phyloP scores from a whole-genome alignment of 2,329 filamentous ascomycete species.

The Anthostomella pinea region DNA sequence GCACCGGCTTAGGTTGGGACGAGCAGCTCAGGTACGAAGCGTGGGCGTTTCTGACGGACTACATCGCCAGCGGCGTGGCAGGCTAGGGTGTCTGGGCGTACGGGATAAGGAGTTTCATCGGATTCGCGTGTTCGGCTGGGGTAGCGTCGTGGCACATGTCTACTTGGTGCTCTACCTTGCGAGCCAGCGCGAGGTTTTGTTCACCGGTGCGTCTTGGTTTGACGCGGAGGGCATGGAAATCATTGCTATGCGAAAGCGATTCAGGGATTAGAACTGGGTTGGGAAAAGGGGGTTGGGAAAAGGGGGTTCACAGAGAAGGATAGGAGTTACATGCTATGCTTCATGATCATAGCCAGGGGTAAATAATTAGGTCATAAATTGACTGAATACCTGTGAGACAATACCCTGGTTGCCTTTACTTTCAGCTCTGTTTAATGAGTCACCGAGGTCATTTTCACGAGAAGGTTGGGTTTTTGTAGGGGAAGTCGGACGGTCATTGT shows the following conservation, averaged over 20 bases:
- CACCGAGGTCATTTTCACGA: too few relatives aligned
- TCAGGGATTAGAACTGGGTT: not conserved
- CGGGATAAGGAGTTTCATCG: conserved; percentile 41
- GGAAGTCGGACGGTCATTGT: too few relatives aligned
- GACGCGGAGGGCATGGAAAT: conserved; percentile 58
- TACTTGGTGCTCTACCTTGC: conserved; percentile 73
- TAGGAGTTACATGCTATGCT: too few relatives aligned
- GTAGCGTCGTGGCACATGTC: conserved; percentile 65
- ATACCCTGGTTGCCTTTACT: too few relatives aligned
- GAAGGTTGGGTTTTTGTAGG: too few relatives aligned
- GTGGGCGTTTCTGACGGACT: conserved; percentile 60
- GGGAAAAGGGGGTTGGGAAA: too few relatives aligned
- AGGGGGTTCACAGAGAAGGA: too few relatives aligned
- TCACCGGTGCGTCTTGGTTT: conserved; percentile 60
- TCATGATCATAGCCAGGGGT: too few relatives aligned
- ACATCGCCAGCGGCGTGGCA: conserved; percentile 53
- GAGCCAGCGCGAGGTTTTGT: conserved; percentile 61
- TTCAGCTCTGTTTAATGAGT: too few relatives aligned
- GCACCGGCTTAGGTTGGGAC: conserved; percentile 52
- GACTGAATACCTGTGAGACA: too few relatives aligned
- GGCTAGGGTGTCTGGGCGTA: conserved; percentile 65
- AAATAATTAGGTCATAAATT: too few relatives aligned
- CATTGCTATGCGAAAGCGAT: conserved; percentile 35
- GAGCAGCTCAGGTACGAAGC: conserved; percentile 44
- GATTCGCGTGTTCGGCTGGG: conserved; percentile 74